Conservation (phyloP, 345 rosid species). For the Syzygium grande region DNA sequence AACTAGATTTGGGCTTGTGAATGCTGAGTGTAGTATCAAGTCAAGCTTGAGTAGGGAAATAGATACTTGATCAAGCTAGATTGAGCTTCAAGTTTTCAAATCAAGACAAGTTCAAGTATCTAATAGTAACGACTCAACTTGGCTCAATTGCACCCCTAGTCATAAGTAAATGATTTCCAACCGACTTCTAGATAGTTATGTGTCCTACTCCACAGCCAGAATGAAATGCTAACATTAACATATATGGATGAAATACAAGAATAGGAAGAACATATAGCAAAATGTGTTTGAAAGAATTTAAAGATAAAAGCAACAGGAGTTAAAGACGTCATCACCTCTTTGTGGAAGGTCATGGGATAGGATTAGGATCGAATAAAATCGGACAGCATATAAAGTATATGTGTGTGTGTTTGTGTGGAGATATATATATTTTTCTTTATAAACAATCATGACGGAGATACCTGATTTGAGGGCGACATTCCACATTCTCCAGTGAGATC, state of each 20-base stretch:
- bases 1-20: background rate
- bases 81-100: background rate
- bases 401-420: background rate
- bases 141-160: background rate
- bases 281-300: background rate
- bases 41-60: background rate
- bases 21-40: background rate
- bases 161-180: background rate
- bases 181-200: background rate
- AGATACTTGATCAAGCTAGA: background rate
- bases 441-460: constrained; percentile 2
- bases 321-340: background rate
- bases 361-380: background rate
- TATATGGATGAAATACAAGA: background rate
- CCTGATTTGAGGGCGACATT: constrained; percentile 91
- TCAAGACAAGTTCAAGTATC: background rate
- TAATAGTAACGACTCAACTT: background rate
- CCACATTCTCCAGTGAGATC: constrained; percentile 98
- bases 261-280: background rate
- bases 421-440: background rate
- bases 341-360: background rate
- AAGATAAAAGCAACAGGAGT: background rate
- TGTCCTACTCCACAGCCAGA: background rate
- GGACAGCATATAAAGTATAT: background rate
- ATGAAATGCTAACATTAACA: background rate